These are phyloP conservation scores for Globisporangium barbulae DNA, from an alignment of 352 stramenopile species.

Conservation along the genomic window DNA sequence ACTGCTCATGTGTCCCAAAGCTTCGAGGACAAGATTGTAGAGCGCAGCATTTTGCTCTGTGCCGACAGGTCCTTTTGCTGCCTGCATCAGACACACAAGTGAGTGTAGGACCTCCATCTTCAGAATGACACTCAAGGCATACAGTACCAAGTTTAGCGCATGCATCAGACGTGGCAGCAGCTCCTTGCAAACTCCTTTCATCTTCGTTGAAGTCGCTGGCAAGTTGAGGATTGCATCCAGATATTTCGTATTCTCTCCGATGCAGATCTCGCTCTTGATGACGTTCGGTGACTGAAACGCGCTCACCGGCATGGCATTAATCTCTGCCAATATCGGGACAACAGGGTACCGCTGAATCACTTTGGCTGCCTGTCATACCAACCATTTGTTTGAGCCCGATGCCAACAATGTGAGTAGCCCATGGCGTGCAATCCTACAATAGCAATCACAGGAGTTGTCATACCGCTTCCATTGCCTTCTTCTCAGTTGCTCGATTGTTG, in stretches of 20 bases:
- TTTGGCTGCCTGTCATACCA: slow-evolving; percentile 28
- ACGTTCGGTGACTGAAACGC: slow-evolving; percentile 17
- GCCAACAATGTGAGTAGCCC: not conserved
- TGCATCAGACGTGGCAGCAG: slow-evolving; percentile 38
- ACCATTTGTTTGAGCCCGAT: not conserved
- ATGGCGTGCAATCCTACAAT: not conserved
- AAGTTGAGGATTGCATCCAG: slow-evolving; percentile 29
- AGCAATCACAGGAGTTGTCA: slow-evolving; percentile 3
- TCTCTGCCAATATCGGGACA: slow-evolving; percentile 48
- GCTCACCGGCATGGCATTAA: slow-evolving; percentile 37
- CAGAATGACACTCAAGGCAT: not conserved
- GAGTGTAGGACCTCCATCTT: not conserved
- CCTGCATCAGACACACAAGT: not conserved
- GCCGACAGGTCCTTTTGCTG: not conserved
- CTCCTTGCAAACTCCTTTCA: slow-evolving; percentile 27
- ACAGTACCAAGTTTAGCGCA: slow-evolving; percentile 39
- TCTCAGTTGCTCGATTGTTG: slow-evolving; percentile 33
- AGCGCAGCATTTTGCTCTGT: slow-evolving; percentile 25
- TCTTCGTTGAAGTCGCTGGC: slow-evolving; percentile 21
- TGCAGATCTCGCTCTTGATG: slow-evolving; percentile 19
- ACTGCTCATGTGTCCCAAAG: slow-evolving; percentile 31
- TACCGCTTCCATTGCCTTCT: slow-evolving; percentile 58
- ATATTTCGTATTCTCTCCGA: slow-evolving; percentile 17
- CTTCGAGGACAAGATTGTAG: slow-evolving; percentile 28
- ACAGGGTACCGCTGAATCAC: slow-evolving; percentile 41